These are phyloP conservation scores for Fusarium tupiense DNA, from an alignment of 2,329 filamentous ascomycete species.

Conservation along the genomic window DNA sequence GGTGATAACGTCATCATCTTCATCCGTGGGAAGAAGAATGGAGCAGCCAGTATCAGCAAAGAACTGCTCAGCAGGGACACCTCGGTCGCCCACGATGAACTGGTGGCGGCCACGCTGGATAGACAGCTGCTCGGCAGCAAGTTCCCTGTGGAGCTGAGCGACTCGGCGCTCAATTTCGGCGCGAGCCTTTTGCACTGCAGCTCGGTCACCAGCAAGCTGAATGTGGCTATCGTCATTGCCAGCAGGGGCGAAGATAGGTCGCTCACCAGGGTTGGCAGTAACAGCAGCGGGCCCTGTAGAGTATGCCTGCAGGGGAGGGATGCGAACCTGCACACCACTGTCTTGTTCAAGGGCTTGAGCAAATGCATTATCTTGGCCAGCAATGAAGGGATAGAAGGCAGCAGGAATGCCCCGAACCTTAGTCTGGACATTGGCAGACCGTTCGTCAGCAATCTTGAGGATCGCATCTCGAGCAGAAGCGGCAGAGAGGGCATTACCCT, in stretches of 20 bases:
- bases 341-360: conserved; percentile 77
- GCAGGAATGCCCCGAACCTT: conserved; percentile 86
- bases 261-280: conserved; percentile 68
- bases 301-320: conserved; percentile 85
- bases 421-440: conserved; percentile 81
- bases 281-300: conserved; percentile 74
- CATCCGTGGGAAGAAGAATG: conserved; percentile 80
- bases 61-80: conserved; percentile 84
- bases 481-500: conserved; percentile 90
- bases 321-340: conserved; percentile 81
- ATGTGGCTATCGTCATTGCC: conserved; percentile 78
- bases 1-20: conserved; percentile 84
- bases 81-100: conserved; percentile 90
- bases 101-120: conserved; percentile 91
- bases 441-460: conserved; percentile 86
- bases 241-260: conserved; percentile 76
- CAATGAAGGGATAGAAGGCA: conserved; percentile 96
- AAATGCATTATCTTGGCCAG: conserved; percentile 77
- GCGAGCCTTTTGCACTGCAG: conserved; percentile 81
- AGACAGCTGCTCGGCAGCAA: conserved; percentile 80
- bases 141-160: conserved; percentile 77
- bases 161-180: conserved; percentile 83
- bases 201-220: conserved; percentile 84
- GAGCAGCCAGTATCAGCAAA: conserved; percentile 90
- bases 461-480: conserved; percentile 86